Percentiles rank a stretch among this genome's conserved stretches.
Conservation (phyloP, 202 grass and related monocot species). For the Saccharum hybrid region DNA sequence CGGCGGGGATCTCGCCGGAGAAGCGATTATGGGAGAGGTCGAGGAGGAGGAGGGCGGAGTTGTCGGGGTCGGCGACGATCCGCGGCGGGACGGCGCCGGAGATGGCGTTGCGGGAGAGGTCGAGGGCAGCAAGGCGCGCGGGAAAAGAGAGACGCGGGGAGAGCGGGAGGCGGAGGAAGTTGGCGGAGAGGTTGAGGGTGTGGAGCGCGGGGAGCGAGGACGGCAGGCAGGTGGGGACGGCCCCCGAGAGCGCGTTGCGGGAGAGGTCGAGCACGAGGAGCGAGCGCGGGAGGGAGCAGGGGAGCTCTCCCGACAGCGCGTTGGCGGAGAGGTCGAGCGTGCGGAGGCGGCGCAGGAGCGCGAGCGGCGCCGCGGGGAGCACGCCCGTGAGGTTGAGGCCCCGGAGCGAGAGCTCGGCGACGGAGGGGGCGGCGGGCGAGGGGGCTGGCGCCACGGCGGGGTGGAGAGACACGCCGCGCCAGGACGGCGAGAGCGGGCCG, state of each 20-base stretch:
- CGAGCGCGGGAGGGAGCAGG: conserved; percentile 63
- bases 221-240: conserved; percentile 67
- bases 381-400: conserved; percentile 47
- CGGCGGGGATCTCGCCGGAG: conserved; percentile 65
- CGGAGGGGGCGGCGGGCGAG: conserved; percentile 18
- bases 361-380: conserved; percentile 47
- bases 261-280: conserved; percentile 68
- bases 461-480: conserved; percentile 54
- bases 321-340: conserved; percentile 58
- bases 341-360: conserved; percentile 56
- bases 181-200: conserved; percentile 67
- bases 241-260: conserved; percentile 65
- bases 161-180: conserved; percentile 57
- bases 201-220: conserved; percentile 58
- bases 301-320: conserved; percentile 56
- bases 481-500: conserved; percentile 55
- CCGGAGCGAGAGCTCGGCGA: conserved; percentile 41
- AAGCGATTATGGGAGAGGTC: conserved; percentile 85
- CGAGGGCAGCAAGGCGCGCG: conserved; percentile 66
- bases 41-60: conserved; percentile 71
- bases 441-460: not conserved
- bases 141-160: conserved; percentile 72
- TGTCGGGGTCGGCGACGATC: conserved; percentile 70
- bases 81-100: conserved; percentile 64
- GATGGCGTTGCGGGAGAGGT: conserved; percentile 77